Evolutionary conservation across 2,329 filamentous ascomycete species (phyloP).

Genomic region (Calonectria fujianensis): DNA sequence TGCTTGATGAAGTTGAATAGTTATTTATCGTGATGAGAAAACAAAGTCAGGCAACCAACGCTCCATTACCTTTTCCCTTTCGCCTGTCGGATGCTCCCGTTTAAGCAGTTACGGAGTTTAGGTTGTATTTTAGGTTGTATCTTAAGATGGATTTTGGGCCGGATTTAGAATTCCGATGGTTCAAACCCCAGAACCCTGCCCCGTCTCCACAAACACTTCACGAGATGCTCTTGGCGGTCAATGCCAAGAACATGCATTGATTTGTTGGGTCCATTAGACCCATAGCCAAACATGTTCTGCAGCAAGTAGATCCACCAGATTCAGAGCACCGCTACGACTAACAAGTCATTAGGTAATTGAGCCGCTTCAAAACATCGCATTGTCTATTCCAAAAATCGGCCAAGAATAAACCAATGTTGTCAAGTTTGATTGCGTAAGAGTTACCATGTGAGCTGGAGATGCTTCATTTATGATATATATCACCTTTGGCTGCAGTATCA

Average conservation of each 20-base stretch:
- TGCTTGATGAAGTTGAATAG: neutral
- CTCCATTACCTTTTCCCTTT: neutral
- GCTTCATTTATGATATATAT: neutral
- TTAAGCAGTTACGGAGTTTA: neutral
- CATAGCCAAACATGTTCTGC: neutral
- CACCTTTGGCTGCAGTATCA: neutral
- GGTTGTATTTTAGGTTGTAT: no score
- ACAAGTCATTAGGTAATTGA: neutral
- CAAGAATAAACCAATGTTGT: neutral
- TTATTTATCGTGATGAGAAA: no score
- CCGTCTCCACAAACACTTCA: neutral
- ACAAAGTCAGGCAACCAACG: neutral
- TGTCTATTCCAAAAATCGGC: neutral
- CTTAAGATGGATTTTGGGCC: no score
- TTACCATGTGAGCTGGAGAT: neutral
- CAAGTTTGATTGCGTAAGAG: neutral
- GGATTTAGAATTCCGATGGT: neutral
- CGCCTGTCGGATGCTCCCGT: no score
- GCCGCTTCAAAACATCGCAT: neutral
- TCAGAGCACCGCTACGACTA: neutral
- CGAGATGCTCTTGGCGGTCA: neutral
- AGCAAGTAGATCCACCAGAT: neutral
- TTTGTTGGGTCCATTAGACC: neutral
- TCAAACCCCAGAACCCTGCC: neutral
- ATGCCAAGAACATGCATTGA: neutral